Percentiles rank a stretch among this genome's conserved stretches.
Conservation (phyloP, 108 stramenopile species). For the Epithemia pelagica region DNA sequence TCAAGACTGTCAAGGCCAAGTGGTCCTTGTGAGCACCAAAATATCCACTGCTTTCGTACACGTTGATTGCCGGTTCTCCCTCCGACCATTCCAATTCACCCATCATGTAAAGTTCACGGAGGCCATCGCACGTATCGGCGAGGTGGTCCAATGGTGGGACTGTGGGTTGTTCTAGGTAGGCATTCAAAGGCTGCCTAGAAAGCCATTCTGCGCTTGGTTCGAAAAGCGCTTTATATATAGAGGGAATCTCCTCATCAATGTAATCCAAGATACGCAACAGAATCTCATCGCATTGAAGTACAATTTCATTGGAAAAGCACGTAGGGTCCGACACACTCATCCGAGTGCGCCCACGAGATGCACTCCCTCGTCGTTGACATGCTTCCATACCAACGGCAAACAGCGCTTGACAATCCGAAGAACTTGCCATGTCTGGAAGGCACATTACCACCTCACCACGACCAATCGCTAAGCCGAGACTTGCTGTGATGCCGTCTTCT, state of each 20-base stretch:
- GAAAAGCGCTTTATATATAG: conserved; percentile 21
- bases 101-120: conserved; percentile 18
- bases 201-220: conserved; percentile 12
- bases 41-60: conserved; percentile 19
- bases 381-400: too few species aligned
- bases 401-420: too few species aligned
- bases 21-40: conserved; percentile 36
- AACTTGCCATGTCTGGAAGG: too few species aligned
- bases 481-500: too few species aligned
- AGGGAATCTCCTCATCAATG: conserved; percentile 15
- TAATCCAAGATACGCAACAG: too few species aligned
- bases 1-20: conserved; percentile 27
- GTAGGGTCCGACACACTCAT: too few species aligned
- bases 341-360: too few species aligned
- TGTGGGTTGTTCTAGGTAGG: conserved; percentile 13
- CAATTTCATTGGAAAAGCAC: too few species aligned
- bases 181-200: conserved; percentile 12
- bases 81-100: conserved; percentile 24
- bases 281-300: too few species aligned
- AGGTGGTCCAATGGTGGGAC: conserved; percentile 6
- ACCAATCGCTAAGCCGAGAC: too few species aligned
- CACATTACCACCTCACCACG: too few species aligned
- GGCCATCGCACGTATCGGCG: conserved; percentile 2
- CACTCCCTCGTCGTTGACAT: too few species aligned
- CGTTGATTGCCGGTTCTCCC: conserved; percentile 36